Evolutionary conservation across 192 early-diverging fungal species (phyloP), one percentile per base, ranked within the genome.

Genomic region (Allomyces javanicus): DNA sequence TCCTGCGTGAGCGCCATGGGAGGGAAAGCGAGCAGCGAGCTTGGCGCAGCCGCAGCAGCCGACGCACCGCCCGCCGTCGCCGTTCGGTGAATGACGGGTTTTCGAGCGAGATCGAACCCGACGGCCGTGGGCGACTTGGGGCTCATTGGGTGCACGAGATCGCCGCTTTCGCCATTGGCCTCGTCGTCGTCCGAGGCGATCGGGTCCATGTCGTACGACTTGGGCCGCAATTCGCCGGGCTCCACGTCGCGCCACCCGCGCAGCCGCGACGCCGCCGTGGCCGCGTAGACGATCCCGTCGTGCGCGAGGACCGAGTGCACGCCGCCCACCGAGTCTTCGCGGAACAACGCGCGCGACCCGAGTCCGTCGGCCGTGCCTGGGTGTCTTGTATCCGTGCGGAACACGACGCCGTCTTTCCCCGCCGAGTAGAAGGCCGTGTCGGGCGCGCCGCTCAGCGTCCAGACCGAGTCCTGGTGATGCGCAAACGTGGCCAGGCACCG

Each of bases 371-470:
- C 50, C 17, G 17, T 14, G 3, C 50, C 50, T 3, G 21, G 50
- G 2, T n/a, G 50, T 58, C 50, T 14, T 12, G 50, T 14, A 58
- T 21, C 50, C 2, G 21, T 14, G 17, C 50, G 50, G 10, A 21
- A 58, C 10, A 99, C 87, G 62, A 87, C 74, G 10, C 96, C 96
- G 72, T 99, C 96, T 67, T 87, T 82, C 50, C 89, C 84, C 4
- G 93, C 96, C 24, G 90, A 86, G 78, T 93, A 94, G 72, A 97
- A 99, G 9, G 86, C 89, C 44, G 85, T 82, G 86, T 79, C 27
- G 92, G 89, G 71, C 92, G 87, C 64, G 83, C 81, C 19, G 93
- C 83, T 82, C 19, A 99, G 76, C 24, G 88, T 86, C 94, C 93
- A 99, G 10, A 96, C 86, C 21, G 89, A 90, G 71, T 90, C 87